A percentile compares a stretch with the other conserved stretches of the same genome.
Evolutionary conservation across 371 early-diverging fungal genomes (phyloP).

Genomic region (Dichotomocladium elegans): DNA sequence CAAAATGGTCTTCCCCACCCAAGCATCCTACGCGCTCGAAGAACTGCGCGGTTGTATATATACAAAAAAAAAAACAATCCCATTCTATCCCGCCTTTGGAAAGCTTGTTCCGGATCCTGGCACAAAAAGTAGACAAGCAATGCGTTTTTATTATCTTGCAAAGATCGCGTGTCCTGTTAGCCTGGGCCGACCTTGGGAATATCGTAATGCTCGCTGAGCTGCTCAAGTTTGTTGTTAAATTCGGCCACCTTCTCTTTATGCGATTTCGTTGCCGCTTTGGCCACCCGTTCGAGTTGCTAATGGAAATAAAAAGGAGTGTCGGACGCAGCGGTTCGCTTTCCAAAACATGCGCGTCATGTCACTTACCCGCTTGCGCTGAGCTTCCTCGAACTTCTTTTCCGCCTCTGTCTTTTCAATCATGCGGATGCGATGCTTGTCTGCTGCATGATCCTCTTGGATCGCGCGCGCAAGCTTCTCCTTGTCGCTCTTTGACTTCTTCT

Average conservation of each 20-base stretch:
- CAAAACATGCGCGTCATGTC: too few relatives aligned
- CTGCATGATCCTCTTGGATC: slow-evolving; percentile 26
- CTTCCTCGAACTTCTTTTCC: slow-evolving; percentile 60
- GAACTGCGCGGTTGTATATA: too few relatives aligned
- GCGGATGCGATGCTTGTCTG: slow-evolving; percentile 11
- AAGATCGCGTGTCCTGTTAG: slow-evolving; percentile 28
- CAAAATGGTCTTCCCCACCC: too few relatives aligned
- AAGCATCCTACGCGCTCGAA: too few relatives aligned
- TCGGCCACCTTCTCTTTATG: slow-evolving; percentile 65
- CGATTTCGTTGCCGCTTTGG: slow-evolving; percentile 55
- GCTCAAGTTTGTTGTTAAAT: slow-evolving; percentile 58
- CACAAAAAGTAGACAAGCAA: too few relatives aligned
- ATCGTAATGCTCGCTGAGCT: slow-evolving; percentile 69
- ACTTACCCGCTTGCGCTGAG: slow-evolving; percentile 52
- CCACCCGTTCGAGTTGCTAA: slow-evolving; percentile 61
- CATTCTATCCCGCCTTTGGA: too few relatives aligned
- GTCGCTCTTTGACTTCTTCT: slow-evolving; percentile 46
- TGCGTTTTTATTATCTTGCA: too few relatives aligned
- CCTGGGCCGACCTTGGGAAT: slow-evolving; percentile 71
- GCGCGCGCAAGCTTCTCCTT: slow-evolving; percentile 47
- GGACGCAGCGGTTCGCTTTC: too few relatives aligned
- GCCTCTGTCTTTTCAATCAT: slow-evolving; percentile 58
- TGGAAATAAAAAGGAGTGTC: too few relatives aligned
- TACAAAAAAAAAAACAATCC: too few relatives aligned
- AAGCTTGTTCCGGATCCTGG: too few relatives aligned